Conservation (phyloP, 2,329 filamentous ascomycete genomes). For the Botrytis deweyae region DNA sequence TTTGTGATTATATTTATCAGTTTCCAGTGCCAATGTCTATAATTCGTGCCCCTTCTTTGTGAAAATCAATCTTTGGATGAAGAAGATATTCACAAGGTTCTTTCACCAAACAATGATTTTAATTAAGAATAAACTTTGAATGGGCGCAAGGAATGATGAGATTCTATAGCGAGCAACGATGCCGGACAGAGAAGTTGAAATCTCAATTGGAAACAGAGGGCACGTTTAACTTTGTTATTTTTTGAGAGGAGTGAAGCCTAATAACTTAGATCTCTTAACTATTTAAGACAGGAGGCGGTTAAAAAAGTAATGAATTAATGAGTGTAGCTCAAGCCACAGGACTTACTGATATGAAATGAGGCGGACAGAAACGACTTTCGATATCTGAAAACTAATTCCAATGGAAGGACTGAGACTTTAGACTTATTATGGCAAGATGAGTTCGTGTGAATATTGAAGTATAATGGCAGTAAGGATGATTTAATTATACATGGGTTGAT, state of each 20-base stretch:
- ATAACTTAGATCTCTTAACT: too few relatives aligned
- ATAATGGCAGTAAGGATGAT: neutral
- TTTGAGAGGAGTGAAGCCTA: neutral
- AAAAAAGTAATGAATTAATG: rapidly evolving
- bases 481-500: neutral
- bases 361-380: neutral
- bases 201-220: neutral
- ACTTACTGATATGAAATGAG: too few relatives aligned
- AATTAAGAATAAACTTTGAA: neutral
- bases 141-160: neutral
- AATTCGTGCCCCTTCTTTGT: neutral
- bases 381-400: rapidly evolving
- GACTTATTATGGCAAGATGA: rapidly evolving
- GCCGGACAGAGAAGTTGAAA: rapidly evolving
- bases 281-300: too few relatives aligned
- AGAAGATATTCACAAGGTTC: neutral
- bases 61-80: neutral
- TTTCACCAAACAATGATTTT: neutral
- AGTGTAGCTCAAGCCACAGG: too few relatives aligned
- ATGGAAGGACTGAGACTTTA: neutral
- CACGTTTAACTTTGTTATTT: neutral
- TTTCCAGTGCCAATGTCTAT: neutral
- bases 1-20: neutral
- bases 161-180: neutral
- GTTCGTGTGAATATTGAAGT: rapidly evolving